Evolutionary conservation across 2,329 filamentous ascomycete species (phyloP), one percentile per base, ranked within the genome.

Genomic region (Phialemoniopsis sp.): DNA sequence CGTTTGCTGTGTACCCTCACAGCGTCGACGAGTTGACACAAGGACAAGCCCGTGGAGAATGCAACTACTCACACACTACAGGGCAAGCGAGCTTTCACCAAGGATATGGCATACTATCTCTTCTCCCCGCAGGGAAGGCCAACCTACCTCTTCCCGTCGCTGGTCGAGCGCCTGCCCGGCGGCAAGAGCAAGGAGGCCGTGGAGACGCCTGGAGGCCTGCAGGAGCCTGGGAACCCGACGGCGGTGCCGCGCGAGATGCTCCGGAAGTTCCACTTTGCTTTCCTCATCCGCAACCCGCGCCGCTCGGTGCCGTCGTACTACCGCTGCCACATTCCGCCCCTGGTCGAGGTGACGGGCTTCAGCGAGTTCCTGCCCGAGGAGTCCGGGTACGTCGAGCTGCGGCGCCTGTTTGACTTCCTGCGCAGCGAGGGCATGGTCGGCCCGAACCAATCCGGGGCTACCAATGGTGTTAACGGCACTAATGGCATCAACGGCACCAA

Each of bases 31-130:
- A 10, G 6, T 26, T 10, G 21, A 26, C 21, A 6, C 6, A 26
- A 10, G 10, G 21, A 29, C 29, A 26, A 21, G 18, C 42, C 42
- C 44, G 21, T 6, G 21, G 10, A 26, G 21, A 10, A 26, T 64
- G 68, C 61, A 73, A 63, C 57, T 35, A 42, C 40, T 41, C 33
- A 31, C 33, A 39, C 15, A 13, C 19, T 41, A 53, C 51, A 94
- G 87, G 86, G 82, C 54, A 95, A 95, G 70, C 87, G 91, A 52
- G 70, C 95, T 53, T 96, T 97, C 69, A 93, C 98, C 76, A 98
- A 98, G 65, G 93, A 97, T 63, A 98, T 97, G 69, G 84, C 87
- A 40, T 85, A 96, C 65, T 97, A 97, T 63, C 73, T 96, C 49
- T 73, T 95, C 47, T 86, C 89, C 5, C 87, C 88, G 4, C 70